phyloP scores from a whole-genome alignment of 805 yeast genomes.

The Ogataea pini region DNA sequence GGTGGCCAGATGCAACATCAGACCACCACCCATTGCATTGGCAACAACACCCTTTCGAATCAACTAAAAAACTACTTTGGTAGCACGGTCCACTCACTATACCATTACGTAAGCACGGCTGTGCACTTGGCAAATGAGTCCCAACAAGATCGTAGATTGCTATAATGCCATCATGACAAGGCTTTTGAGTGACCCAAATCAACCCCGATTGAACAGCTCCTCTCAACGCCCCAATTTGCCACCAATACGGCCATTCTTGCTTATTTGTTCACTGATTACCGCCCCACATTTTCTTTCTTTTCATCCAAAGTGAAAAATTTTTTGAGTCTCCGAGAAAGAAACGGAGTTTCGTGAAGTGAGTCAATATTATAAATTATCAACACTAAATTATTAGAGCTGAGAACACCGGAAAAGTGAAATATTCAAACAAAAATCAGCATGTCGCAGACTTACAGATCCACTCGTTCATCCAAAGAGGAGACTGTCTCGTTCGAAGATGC shows the following conservation, averaged over 20 bases:
- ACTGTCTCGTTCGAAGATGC: slow-evolving; percentile 74
- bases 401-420: not conserved
- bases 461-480: slow-evolving; percentile 60
- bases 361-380: not conserved
- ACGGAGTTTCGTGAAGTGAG: slow-evolving; percentile 3
- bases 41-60: no score
- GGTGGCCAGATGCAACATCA: no score
- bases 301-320: slow-evolving; percentile 4
- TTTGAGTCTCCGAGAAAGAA: slow-evolving; percentile 5
- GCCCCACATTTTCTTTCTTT: slow-evolving; percentile 1
- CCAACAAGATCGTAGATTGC: no score
- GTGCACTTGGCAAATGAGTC: not conserved
- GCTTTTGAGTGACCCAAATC: no score
- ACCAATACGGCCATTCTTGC: no score
- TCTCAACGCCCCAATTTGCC: no score
- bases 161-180: no score
- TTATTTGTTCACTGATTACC: not conserved
- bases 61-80: no score
- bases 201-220: no score
- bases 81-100: no score
- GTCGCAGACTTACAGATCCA: slow-evolving; percentile 73
- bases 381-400: not conserved
- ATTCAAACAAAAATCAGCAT: not conserved
- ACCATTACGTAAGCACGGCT: not conserved
- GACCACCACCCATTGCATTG: no score